Evolutionary conservation across 2,329 filamentous ascomycete genomes (phyloP).

Genomic region (Stagonosporopsis chrysanthemi): DNA sequence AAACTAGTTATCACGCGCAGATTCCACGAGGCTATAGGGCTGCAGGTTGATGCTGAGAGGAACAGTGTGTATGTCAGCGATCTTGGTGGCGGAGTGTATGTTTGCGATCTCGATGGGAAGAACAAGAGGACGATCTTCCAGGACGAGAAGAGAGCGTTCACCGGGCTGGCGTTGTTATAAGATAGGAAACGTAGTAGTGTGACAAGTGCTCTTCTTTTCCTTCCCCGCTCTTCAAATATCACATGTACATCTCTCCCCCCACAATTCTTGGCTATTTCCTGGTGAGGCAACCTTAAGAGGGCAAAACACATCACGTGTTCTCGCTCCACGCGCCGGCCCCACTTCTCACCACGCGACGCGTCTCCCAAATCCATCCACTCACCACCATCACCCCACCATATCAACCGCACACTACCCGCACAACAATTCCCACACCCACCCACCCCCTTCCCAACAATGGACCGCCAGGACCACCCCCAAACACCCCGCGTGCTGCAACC

Average conservation of each 20-base stretch:
- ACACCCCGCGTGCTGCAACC: constrained; percentile 83
- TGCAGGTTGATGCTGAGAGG: constrained; percentile 22
- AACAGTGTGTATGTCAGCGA: constrained; percentile 26
- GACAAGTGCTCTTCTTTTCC: no score
- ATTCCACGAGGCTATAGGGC: constrained; percentile 36
- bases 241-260: no score
- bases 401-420: no score
- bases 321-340: constrained; percentile 3
- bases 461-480: constrained; percentile 40
- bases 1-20: constrained; percentile 21
- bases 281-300: no score
- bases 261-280: no score
- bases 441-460: not conserved
- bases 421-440: no score
- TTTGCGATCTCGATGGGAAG: constrained; percentile 21
- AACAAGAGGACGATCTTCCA: constrained; percentile 24
- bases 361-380: not conserved
- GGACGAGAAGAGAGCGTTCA: constrained; percentile 20
- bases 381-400: not conserved
- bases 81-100: constrained; percentile 27
- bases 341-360: constrained; percentile 11
- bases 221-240: no score
- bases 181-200: no score
- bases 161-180: constrained; percentile 9
- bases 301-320: constrained; percentile 11